Evolutionary conservation across 2,329 filamentous ascomycete genomes (phyloP), one percentile per base, ranked within the genome.

Genomic region (Phialophora verrucosa): DNA sequence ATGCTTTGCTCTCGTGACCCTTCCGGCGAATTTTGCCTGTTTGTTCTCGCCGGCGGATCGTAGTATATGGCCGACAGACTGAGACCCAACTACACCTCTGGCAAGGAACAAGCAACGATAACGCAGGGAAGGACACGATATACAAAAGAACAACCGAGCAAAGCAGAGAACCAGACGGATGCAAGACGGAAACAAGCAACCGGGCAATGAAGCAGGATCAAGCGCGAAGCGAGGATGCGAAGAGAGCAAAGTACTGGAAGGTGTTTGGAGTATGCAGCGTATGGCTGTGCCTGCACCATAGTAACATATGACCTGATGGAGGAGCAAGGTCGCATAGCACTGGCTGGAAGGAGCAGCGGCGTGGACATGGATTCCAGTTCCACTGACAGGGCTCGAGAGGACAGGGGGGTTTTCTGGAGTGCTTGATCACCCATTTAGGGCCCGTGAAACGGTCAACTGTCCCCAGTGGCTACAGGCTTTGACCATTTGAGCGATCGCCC

Each of bases 381-480:
- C 59, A 61, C 59, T 53, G 47, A 53, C 59, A 61, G 59, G 59
- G 59, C 59, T 63, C 29, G 31, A 57, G 25, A 49, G 50, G 54
- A 35, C 60, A 63, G 60, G 50, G 50, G 38, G 59, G 20, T 25
- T 29, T 61, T 50, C 59, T 61, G 47, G 47, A 61, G 57, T 61
- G 50, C 57, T 62, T 62, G 50, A 56, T 59, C 55, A 61, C 62
- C 65, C 49, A 62, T 69, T 68, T 60, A 68, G 68, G 68, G 54
- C 58, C 58, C 47, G 60, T 70, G 68, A 68, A 70, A 68, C 65
- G 63, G 44, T 54, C 49, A 55, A 54, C 54, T 57, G 66, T 67
- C 62, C 58, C 54, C 44, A 65, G 53, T 68, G 58, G 66, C 23
- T 49, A 59, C 38, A 42, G 35, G 54, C 62, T n/a, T 61, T 61